Evolutionary conservation across 1,284 basidiomycete genomes (phyloP), one percentile per base, ranked within the genome.

Genomic region (Puccinia triticina): DNA sequence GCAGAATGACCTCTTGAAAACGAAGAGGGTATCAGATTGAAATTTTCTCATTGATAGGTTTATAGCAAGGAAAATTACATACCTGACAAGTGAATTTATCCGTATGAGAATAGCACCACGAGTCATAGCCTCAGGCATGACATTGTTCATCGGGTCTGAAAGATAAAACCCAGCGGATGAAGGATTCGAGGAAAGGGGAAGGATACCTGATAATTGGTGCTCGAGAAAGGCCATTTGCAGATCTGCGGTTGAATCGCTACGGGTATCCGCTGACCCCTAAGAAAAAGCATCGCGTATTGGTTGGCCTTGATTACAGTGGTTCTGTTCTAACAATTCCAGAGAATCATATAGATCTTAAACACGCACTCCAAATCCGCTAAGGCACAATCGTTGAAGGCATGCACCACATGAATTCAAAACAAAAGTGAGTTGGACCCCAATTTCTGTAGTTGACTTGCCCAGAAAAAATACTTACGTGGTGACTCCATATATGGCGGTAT

Each of bases 111-210:
- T 94, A 0, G 94, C 93, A 21, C 92, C 94, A 74, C 93, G 91
- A n/a, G 94, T 93, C 92, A 94, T 95, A 10, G 93, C 88, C 84
- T 93, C 92, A n/a, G 94, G 94, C 92, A 95, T 94, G 83, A 90
- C 91, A 73, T 85, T 85, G 69, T 83, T 84, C 71, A 85, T 83
- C 2, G 84, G 84, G 0, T 84, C 83, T 1, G 83, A 83, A 48
- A 84, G 72, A 90, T 90, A 32, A 90, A 90, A n/a, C 89, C 87
- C n/a, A 91, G 59, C 83, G 26, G 61, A 69, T 55, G 55, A 40
- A 1, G 73, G 66, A 26, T 55, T 81, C 18, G 86, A 87, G 50
- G 90, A 89, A 1, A 91, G 90, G 16, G 91, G 91, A 18, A 91
- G 88, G 1, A 93, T 90, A 71, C 93, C 93, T 74, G 88, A 88